Conservation (phyloP, 2,329 filamentous ascomycete genomes). For the Phoma herbarum region DNA sequence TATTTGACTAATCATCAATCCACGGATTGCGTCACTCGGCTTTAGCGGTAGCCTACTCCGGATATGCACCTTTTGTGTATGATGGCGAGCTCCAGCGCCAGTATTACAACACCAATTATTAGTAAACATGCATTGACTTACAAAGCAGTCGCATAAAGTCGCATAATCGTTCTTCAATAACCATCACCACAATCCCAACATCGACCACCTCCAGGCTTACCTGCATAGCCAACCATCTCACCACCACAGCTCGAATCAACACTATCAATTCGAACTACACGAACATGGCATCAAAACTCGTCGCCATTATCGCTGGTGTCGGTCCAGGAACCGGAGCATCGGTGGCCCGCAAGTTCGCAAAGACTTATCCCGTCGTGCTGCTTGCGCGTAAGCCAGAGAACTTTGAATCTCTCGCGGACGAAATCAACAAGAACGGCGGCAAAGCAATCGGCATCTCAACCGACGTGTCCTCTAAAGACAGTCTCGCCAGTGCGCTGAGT, state of each 20-base stretch:
- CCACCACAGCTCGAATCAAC: conserved; percentile 2
- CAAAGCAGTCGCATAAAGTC: conserved; percentile 10
- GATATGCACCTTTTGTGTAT: conserved; percentile 4
- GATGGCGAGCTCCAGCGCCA: conserved; percentile 23
- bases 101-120: conserved; percentile 35
- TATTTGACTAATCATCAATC: conserved; percentile 37
- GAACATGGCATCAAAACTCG: conserved; percentile 61
- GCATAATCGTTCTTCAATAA: too few relatives aligned
- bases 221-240: conserved; percentile 1
- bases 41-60: conserved; percentile 25
- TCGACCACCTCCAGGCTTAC: background rate
- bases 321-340: conserved; percentile 75
- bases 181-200: background rate
- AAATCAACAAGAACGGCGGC: conserved; percentile 74
- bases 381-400: conserved; percentile 74
- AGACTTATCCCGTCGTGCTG: conserved; percentile 75
- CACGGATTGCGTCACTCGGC: conserved; percentile 35
- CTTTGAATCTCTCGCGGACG: conserved; percentile 71
- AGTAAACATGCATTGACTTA: conserved; percentile 32
- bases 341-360: conserved; percentile 67
- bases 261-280: background rate
- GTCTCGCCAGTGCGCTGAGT: conserved; percentile 68
- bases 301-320: conserved; percentile 74
- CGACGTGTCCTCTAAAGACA: conserved; percentile 66
- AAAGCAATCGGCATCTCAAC: conserved; percentile 74